A percentile compares a stretch with the other conserved stretches of the same genome.
These are phyloP conservation scores for Epicoccum sorghinum DNA, from an alignment of 2,329 filamentous ascomycete species.

Conservation along the genomic window DNA sequence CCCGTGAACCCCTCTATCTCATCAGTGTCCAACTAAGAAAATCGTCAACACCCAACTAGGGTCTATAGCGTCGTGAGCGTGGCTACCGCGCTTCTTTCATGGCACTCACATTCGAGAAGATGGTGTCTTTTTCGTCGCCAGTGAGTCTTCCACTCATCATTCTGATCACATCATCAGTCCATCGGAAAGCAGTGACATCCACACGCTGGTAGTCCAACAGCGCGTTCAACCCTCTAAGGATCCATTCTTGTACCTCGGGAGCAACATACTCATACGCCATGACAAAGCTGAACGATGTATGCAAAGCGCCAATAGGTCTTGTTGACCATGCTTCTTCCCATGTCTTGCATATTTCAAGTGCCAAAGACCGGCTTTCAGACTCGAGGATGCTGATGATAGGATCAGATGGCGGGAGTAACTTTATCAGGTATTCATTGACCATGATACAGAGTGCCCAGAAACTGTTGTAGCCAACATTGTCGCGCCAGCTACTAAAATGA, in stretches of 20 bases:
- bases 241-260: conserved; percentile 34
- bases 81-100: conserved; percentile 17
- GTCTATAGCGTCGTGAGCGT: conserved; percentile 11
- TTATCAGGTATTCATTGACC: conserved; percentile 38
- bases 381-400: conserved; percentile 29
- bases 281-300: conserved; percentile 41
- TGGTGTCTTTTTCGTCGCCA: conserved; percentile 33
- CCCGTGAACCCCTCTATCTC: neutral
- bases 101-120: conserved; percentile 26
- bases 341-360: conserved; percentile 42
- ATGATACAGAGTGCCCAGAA: conserved; percentile 42
- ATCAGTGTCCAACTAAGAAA: conserved; percentile 6
- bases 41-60: conserved; percentile 21
- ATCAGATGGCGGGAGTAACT: conserved; percentile 33
- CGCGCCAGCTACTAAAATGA: conserved; percentile 39
- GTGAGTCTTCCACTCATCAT: conserved; percentile 36
- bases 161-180: conserved; percentile 34
- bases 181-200: conserved; percentile 29
- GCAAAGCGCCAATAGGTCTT: conserved; percentile 41
- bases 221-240: conserved; percentile 34
- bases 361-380: conserved; percentile 34
- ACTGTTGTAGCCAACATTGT: conserved; percentile 40
- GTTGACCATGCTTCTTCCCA: conserved; percentile 44
- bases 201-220: conserved; percentile 36
- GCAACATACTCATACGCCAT: conserved; percentile 41